These are phyloP conservation scores for Chrysanthemum makinoi DNA, from an alignment of 129 eudicot species.

Conservation along the genomic window DNA sequence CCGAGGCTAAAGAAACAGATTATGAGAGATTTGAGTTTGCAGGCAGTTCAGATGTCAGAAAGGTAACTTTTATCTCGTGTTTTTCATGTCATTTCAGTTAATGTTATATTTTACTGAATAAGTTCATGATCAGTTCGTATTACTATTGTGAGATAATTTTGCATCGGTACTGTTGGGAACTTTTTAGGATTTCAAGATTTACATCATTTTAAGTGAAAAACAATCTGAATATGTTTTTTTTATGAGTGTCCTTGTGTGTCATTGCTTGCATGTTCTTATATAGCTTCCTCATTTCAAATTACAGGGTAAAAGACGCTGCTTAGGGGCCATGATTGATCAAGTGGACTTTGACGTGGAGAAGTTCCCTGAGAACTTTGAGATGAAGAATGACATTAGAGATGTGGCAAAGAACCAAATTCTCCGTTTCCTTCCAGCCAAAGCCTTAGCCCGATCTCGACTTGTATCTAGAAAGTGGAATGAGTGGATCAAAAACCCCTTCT, in stretches of 20 bases:
- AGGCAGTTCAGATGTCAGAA: neutral
- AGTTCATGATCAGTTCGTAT: constrained; percentile 5
- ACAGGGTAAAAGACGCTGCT: constrained; percentile 20
- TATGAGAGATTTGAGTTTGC: too few species aligned
- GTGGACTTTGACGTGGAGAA: neutral
- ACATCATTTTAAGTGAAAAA: neutral
- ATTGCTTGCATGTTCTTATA: neutral
- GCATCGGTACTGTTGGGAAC: neutral
- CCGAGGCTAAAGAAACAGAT: too few species aligned
- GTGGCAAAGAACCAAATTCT: constrained; percentile 47
- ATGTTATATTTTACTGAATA: neutral
- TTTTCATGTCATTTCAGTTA: neutral
- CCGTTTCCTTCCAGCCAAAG: constrained; percentile 65
- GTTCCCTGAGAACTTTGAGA: constrained; percentile 20
- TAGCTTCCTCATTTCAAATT: constrained; percentile 10
- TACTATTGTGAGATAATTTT: neutral
- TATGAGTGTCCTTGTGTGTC: neutral
- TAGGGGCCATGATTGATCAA: constrained; percentile 21
- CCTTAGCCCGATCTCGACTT: constrained; percentile 36
- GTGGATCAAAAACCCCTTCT: constrained; percentile 47
- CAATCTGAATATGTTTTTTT: neutral
- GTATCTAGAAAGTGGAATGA: constrained; percentile 63
- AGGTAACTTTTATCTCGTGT: constrained; percentile 19
- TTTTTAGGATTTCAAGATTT: neutral
- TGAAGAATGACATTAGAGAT: constrained; percentile 40